A percentile compares a stretch with the other conserved stretches of the same genome.
Evolutionary conservation across 2,329 filamentous ascomycete genomes (phyloP).

Genomic region (Chaetomiaceae sp.): DNA sequence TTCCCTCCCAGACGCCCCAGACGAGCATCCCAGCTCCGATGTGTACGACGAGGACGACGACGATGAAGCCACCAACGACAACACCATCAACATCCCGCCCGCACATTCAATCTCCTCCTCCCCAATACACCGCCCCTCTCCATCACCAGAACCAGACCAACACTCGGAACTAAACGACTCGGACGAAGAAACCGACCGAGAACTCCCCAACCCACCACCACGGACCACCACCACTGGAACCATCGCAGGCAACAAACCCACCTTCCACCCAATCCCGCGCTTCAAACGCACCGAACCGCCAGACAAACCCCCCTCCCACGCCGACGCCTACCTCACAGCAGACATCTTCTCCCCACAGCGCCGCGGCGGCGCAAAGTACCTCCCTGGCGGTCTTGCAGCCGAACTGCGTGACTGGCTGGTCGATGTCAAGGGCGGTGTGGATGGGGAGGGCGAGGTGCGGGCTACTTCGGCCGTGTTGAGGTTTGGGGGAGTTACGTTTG

Average conservation of each 20-base stretch:
- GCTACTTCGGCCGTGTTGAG: slow-evolving; percentile 5
- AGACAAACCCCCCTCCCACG: background rate
- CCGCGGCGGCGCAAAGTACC: slow-evolving; percentile 33
- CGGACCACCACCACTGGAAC: background rate
- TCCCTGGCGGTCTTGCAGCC: slow-evolving; percentile 38
- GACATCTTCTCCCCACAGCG: slow-evolving; percentile 38
- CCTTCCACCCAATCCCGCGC: slow-evolving; percentile 35
- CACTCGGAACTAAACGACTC: background rate
- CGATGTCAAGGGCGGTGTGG: slow-evolving; percentile 34
- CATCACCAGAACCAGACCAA: background rate
- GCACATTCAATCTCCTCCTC: background rate
- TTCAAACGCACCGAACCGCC: slow-evolving; percentile 33
- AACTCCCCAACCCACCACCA: background rate
- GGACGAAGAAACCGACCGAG: background rate
- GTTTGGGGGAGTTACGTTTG: background rate
- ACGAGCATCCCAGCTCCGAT: slow-evolving; percentile 9
- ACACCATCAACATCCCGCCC: background rate
- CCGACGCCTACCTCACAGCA: slow-evolving; percentile 27
- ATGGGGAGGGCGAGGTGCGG: slow-evolving; percentile 20
- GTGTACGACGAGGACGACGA: background rate
- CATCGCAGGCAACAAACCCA: slow-evolving; percentile 21
- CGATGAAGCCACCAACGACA: background rate
- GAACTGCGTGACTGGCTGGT: slow-evolving; percentile 42
- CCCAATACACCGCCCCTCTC: background rate
- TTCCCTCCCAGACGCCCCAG: background rate